Evolutionary conservation across 768 basidiomycete genomes (phyloP).

Genomic region (Amanita pseudoporphyria): DNA sequence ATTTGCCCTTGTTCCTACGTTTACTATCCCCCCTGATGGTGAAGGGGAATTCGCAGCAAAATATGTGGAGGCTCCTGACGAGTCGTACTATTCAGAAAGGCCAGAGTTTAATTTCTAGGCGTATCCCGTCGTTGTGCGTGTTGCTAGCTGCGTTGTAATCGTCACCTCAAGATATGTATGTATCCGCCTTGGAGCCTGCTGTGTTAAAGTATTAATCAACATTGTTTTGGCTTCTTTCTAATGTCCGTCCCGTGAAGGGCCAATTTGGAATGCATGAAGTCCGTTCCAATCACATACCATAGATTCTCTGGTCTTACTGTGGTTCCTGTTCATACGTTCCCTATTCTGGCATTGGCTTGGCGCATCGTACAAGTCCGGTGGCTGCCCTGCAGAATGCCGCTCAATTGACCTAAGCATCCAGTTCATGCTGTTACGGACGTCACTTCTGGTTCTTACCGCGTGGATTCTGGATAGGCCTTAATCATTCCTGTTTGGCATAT

Average conservation of each 20-base stretch:
- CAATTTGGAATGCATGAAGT: not conserved
- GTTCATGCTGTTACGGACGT: slow-evolving; percentile 74
- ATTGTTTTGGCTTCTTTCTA: not conserved
- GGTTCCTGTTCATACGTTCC: slow-evolving; percentile 42
- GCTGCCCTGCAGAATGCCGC: slow-evolving; percentile 50
- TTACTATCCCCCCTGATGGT: slow-evolving; percentile 60
- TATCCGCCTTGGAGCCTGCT: not conserved
- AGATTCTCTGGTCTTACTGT: slow-evolving; percentile 71
- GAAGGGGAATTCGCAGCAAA: slow-evolving; percentile 26
- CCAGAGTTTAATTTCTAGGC: slow-evolving; percentile 61
- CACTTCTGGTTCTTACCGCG: slow-evolving; percentile 53
- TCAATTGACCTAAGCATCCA: slow-evolving; percentile 75
- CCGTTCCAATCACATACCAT: not conserved
- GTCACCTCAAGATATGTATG: slow-evolving; percentile 64
- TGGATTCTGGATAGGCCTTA: slow-evolving; percentile 61
- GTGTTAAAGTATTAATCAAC: not conserved
- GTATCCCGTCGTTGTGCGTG: slow-evolving; percentile 38
- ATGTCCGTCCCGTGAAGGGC: not conserved
- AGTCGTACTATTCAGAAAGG: slow-evolving; percentile 14
- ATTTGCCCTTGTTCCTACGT: slow-evolving; percentile 57
- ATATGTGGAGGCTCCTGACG: not conserved
- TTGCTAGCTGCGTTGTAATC: slow-evolving; percentile 53
- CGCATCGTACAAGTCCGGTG: slow-evolving; percentile 24
- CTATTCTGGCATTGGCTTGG: not conserved
- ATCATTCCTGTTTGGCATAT: slow-evolving; percentile 55